These are phyloP conservation scores for Diaporthe longicolla DNA, from an alignment of 2,329 filamentous ascomycete genomes.

Conservation along the genomic window DNA sequence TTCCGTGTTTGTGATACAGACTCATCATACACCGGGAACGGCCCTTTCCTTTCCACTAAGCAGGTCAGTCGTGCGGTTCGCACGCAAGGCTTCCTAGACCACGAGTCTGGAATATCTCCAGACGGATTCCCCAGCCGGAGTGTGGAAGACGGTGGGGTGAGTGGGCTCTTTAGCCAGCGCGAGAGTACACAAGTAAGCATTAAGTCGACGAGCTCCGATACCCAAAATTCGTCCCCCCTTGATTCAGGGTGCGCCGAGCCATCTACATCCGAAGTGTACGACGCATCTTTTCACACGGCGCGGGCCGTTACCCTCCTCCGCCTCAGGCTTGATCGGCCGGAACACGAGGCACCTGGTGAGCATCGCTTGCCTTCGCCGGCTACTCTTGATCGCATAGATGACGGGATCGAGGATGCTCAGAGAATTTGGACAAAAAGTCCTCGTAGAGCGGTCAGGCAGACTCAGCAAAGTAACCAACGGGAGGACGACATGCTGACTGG, in stretches of 20 bases:
- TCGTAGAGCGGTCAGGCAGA: not conserved
- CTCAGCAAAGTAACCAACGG: not conserved
- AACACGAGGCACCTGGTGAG: too few relatives aligned
- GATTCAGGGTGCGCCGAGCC: not conserved
- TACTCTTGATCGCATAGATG: conserved; percentile 2
- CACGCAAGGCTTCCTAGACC: not conserved
- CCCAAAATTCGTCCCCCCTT: not conserved
- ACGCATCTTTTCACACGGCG: not conserved
- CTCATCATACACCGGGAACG: not conserved
- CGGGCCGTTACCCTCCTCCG: not conserved
- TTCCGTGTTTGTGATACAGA: not conserved
- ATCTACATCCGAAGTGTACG: not conserved
- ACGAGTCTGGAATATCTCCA: not conserved
- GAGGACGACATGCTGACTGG: not conserved
- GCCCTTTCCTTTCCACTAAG: not conserved
- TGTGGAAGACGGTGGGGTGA: not conserved
- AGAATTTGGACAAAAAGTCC: not conserved
- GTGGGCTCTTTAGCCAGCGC: not conserved
- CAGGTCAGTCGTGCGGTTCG: not conserved
- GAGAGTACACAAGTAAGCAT: not conserved
- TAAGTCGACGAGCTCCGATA: not conserved
- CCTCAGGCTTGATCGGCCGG: too few relatives aligned
- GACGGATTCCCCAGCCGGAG: not conserved
- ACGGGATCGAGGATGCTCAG: not conserved
- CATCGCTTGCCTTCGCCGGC: not conserved